Evolutionary conservation across 2,329 filamentous ascomycete genomes (phyloP).

Genomic region (Golovinomyces cichoracearum): DNA sequence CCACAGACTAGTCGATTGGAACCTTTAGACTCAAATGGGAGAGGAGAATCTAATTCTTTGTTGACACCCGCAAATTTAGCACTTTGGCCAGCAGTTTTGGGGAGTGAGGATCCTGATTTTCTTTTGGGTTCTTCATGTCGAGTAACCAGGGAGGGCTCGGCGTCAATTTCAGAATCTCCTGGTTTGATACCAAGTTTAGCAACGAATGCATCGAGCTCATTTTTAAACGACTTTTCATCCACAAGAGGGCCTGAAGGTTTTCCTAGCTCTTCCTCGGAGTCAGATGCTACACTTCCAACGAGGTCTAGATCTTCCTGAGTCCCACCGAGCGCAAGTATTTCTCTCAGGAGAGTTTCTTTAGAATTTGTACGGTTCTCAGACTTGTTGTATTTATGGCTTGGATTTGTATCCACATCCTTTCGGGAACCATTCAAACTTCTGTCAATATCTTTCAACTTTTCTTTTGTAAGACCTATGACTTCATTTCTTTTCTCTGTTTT

Average conservation of each 20-base stretch:
- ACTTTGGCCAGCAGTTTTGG: too few relatives aligned
- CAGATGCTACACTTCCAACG: constrained; percentile 28
- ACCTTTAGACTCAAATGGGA: constrained; percentile 5
- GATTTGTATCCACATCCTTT: constrained; percentile 1
- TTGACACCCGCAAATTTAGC: too few relatives aligned
- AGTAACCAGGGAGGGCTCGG: background rate
- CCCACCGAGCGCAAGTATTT: constrained; percentile 38
- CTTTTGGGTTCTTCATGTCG: too few relatives aligned
- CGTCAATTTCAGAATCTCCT: constrained; percentile 12
- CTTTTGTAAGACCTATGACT: background rate
- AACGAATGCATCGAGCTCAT: constrained; percentile 27
- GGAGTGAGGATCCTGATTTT: too few relatives aligned
- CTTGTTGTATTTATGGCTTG: constrained; percentile 3
- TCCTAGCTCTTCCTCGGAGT: constrained; percentile 18
- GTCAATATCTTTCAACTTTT: background rate
- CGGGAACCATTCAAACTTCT: background rate
- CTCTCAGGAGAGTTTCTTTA: constrained; percentile 25
- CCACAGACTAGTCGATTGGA: constrained; percentile 15
- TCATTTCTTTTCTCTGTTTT: background rate
- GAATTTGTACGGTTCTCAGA: constrained; percentile 5
- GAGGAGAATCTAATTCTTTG: background rate
- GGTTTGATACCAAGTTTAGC: constrained; percentile 23
- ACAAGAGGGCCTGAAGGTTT: constrained; percentile 7
- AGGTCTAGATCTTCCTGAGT: constrained; percentile 38
- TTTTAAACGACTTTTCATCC: constrained; percentile 21